Evolutionary conservation across 1,284 basidiomycete species (phyloP).

Genomic region (Vanrija pseudolonga): DNA sequence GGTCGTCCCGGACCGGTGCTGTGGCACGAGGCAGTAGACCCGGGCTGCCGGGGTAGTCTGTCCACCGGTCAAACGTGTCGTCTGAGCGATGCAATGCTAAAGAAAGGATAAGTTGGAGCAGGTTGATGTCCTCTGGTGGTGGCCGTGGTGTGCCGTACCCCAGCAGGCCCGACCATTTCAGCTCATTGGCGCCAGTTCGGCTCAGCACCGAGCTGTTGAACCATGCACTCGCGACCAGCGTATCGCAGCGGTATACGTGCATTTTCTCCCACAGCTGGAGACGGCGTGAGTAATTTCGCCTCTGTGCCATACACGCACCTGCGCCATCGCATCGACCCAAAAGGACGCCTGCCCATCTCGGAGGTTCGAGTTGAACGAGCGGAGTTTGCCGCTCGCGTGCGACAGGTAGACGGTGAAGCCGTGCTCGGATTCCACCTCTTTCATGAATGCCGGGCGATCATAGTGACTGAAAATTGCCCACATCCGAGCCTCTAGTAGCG

Average conservation of each 20-base stretch:
- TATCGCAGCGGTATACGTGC: conserved; percentile 6
- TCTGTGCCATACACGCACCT: background rate
- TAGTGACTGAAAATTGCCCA: background rate
- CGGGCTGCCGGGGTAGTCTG: background rate
- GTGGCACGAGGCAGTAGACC: background rate
- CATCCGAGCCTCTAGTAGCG: background rate
- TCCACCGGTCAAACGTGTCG: background rate
- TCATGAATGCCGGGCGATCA: background rate
- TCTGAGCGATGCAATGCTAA: background rate
- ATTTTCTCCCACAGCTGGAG: conserved; percentile 4
- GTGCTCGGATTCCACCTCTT: background rate
- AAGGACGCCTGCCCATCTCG: background rate
- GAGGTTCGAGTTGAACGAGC: conserved; percentile 2
- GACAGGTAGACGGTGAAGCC: conserved; percentile 2
- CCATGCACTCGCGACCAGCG: background rate
- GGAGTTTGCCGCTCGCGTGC: background rate
- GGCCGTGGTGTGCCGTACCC: background rate
- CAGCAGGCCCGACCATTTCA: background rate
- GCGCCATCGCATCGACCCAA: background rate
- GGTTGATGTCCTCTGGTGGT: background rate
- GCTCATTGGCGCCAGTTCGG: background rate
- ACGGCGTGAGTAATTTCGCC: background rate
- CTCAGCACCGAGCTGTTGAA: background rate
- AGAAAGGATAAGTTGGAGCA: background rate
- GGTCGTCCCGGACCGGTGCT: background rate